phyloP scores from a whole-genome alignment of 1,139 yeast species.

The Suhomyces taliae region DNA sequence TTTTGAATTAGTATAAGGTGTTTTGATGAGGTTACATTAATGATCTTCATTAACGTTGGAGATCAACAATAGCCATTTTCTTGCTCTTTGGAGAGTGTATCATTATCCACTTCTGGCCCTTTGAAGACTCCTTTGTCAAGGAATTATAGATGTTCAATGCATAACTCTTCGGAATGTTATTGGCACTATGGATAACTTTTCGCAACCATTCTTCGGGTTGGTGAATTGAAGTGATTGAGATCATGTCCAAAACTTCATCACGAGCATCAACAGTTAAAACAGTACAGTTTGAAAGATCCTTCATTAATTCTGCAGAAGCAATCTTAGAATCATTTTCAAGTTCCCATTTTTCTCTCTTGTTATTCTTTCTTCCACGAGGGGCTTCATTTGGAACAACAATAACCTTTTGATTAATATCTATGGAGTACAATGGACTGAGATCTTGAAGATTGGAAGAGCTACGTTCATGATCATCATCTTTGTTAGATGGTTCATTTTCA shows the following conservation, averaged over 20 bases:
- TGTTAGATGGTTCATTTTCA: background rate
- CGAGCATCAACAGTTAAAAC: conserved; percentile 73
- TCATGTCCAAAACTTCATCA: conserved; percentile 84
- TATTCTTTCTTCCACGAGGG: conserved; percentile 67
- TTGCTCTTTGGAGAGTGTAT: conserved; percentile 74
- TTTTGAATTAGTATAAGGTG: too few species aligned
- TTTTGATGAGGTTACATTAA: background rate
- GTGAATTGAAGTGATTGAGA: conserved; percentile 68
- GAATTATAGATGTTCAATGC: conserved; percentile 70
- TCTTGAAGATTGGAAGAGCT: conserved; percentile 15
- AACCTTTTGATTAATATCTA: conserved; percentile 58
- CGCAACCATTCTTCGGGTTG: conserved; percentile 89
- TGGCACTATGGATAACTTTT: conserved; percentile 65
- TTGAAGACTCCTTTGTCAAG: conserved; percentile 66
- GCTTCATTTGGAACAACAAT: conserved; percentile 68
- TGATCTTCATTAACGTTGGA: conserved; percentile 48
- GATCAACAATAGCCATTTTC: conserved; percentile 63
- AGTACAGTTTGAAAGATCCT: conserved; percentile 61
- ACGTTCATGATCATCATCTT: conserved; percentile 19
- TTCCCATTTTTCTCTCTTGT: conserved; percentile 79
- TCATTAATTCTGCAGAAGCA: conserved; percentile 57
- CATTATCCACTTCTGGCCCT: conserved; percentile 73
- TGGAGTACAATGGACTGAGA: conserved; percentile 29
- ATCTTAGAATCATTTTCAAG: conserved; percentile 70
- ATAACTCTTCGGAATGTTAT: conserved; percentile 71